These are phyloP conservation scores for Aspergillus sp. DNA, from an alignment of 2,329 filamentous ascomycete species.

Conservation along the genomic window DNA sequence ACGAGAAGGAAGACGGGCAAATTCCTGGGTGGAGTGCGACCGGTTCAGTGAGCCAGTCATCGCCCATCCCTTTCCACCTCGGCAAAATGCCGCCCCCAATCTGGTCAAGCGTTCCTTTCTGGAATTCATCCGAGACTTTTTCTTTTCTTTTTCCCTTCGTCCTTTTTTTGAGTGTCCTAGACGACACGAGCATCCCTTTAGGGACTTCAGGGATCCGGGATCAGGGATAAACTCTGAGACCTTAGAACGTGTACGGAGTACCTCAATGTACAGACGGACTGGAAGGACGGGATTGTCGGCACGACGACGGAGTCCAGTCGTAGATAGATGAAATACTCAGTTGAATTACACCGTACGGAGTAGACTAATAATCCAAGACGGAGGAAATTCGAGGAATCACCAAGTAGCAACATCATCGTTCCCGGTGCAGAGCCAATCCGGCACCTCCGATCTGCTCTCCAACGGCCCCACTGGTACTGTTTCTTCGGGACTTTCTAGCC, in stretches of 20 bases:
- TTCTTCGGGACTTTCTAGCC: conserved; percentile 23
- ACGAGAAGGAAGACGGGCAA: neutral
- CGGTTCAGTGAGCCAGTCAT: neutral
- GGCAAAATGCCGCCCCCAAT: conserved; percentile 3
- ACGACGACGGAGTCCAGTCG: too few species aligned
- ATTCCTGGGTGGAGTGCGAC: neutral
- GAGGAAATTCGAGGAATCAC: neutral
- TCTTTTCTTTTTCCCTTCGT: neutral
- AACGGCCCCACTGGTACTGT: conserved; percentile 17
- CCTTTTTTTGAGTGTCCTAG: neutral
- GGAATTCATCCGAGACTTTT: neutral
- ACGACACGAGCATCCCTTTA: neutral
- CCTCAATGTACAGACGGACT: too few species aligned
- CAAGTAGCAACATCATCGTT: neutral
- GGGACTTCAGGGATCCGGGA: neutral
- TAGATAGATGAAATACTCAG: neutral
- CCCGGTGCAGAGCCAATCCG: neutral
- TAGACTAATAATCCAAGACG: too few species aligned
- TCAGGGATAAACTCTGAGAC: neutral
- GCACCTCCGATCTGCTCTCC: conserved; percentile 4
- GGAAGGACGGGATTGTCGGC: too few species aligned
- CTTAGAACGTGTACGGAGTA: neutral
- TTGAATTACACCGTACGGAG: too few species aligned
- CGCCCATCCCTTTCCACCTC: neutral
- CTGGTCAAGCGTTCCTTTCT: neutral